Evolutionary conservation across 2,329 filamentous ascomycete genomes (phyloP).

Genomic region (Penicillium sp.): DNA sequence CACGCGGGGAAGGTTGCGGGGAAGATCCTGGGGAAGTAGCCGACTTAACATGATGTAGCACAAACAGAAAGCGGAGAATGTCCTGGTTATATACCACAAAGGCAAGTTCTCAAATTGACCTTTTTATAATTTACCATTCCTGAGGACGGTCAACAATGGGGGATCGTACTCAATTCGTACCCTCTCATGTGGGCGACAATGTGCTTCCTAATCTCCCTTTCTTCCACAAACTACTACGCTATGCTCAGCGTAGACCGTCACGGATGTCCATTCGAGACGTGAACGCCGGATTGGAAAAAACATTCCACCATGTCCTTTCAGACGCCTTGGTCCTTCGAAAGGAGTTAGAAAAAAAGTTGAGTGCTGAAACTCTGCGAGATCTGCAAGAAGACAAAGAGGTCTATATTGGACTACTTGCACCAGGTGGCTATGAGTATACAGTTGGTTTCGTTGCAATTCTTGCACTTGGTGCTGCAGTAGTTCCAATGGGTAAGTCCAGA

Average conservation of each 20-base stretch:
- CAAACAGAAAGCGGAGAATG: neutral
- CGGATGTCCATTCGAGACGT: constrained; percentile 33
- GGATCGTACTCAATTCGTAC: constrained; percentile 27
- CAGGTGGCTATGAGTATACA: constrained; percentile 38
- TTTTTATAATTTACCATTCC: neutral
- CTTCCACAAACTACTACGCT: constrained; percentile 33
- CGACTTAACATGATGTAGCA: constrained; percentile 6
- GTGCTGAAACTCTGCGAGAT: constrained; percentile 15
- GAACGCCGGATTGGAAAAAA: constrained; percentile 32
- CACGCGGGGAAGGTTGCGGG: constrained; percentile 14
- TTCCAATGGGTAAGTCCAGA: constrained; percentile 31
- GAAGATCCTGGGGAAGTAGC: constrained; percentile 16
- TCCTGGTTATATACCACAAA: neutral
- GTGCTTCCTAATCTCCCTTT: constrained; percentile 35
- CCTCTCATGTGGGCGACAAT: constrained; percentile 28
- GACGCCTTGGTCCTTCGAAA: constrained; percentile 32
- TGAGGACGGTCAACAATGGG: constrained; percentile 10
- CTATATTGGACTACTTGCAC: constrained; percentile 33
- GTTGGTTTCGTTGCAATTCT: constrained; percentile 37
- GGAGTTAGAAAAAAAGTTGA: constrained; percentile 16
- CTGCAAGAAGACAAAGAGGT: constrained; percentile 31
- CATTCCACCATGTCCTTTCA: constrained; percentile 33
- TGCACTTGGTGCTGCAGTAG: constrained; percentile 34
- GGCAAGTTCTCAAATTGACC: neutral
- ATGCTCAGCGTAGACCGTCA: constrained; percentile 25